Evolutionary conservation across 2,329 filamentous ascomycete species (phyloP).

Genomic region (Chaetomiaceae sp.): DNA sequence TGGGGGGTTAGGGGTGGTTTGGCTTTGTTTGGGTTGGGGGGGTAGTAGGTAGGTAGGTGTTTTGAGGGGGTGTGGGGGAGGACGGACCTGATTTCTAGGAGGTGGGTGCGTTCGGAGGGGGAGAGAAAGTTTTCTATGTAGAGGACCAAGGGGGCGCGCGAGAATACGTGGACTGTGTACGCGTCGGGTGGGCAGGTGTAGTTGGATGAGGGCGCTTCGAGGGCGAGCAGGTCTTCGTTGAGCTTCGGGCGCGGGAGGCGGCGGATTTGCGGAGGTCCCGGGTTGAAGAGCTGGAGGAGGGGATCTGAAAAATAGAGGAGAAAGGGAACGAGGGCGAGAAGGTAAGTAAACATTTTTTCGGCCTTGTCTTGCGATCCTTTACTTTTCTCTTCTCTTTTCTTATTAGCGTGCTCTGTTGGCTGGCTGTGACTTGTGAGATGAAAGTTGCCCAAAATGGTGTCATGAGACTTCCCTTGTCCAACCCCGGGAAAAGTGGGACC

Average conservation of each 20-base stretch:
- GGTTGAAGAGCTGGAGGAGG: slow-evolving; percentile 3
- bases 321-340: slow-evolving; percentile 7
- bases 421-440: no score
- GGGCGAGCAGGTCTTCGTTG: slow-evolving; percentile 47
- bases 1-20: no score
- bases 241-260: slow-evolving; percentile 42
- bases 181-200: slow-evolving; percentile 36
- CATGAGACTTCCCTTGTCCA: no score
- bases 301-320: slow-evolving; percentile 11
- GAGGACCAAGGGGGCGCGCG: slow-evolving; percentile 46
- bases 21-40: no score
- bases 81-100: slow-evolving; percentile 47
- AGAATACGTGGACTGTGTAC: slow-evolving; percentile 42
- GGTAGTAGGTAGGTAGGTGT: not conserved
- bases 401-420: not conserved
- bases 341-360: slow-evolving; percentile 7
- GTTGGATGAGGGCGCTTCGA: slow-evolving; percentile 33
- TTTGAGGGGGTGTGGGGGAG: not conserved
- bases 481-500: no score
- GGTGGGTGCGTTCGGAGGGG: slow-evolving; percentile 39
- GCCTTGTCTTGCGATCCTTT: not conserved
- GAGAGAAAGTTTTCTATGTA: slow-evolving; percentile 51
- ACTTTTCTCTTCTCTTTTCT: not conserved
- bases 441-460: no score
- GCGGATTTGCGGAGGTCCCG: slow-evolving; percentile 23